Base-by-base conservation (phyloP, 345 rosid species). In the Rhodomyrtus tomentosa region DNA sequence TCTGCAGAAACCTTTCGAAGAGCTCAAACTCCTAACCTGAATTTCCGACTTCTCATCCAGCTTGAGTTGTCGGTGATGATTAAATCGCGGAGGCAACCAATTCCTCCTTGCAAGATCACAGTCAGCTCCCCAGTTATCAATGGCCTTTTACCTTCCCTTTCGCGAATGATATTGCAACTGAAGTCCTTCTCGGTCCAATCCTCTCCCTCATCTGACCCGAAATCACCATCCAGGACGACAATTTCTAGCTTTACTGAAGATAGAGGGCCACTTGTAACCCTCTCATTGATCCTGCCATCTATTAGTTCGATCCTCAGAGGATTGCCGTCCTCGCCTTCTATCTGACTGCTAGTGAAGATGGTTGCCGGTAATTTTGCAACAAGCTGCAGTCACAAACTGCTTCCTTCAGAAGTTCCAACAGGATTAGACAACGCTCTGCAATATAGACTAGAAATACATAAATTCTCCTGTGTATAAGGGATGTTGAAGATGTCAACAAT, bases 361-460 rank as follows among this genome's bases (percentile, higher is more conserved):
- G 85, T 83, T 14, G 87, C 3, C 14, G 87, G 84, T 42, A 84
- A 68, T 62, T 82, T 84, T 50, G 84, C 76, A 13, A 72, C 85
- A 51, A 91, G 89, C 25, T 36, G 86, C 80, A 91, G 82, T 24
- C 86, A 49, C 27, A 89, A 59, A n/a, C 89, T 88, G 73, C 84
- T 82, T 56, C 32, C 85, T 32, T 80, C 50, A 32, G 83, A 51
- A 76, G 6, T 73, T 32, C 42, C 80, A 14, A 13, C 15, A 3
- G 25, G 50, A 9, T 27, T 58, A 38, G 73, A 54, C 36, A 27
- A 36, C n/a, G 83, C 38, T 21, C 86, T 85, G 86, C 81, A 25
- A 85, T 45, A 51, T 36, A 38, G 50, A 50, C 42, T 32, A 13
- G 38, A n/a, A 68, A 68, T 27, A 22, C 29, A 59, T 59, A 11